These are phyloP conservation scores for Camellia granthamiana DNA, from an alignment of 148 eudicot species.

Conservation along the genomic window DNA sequence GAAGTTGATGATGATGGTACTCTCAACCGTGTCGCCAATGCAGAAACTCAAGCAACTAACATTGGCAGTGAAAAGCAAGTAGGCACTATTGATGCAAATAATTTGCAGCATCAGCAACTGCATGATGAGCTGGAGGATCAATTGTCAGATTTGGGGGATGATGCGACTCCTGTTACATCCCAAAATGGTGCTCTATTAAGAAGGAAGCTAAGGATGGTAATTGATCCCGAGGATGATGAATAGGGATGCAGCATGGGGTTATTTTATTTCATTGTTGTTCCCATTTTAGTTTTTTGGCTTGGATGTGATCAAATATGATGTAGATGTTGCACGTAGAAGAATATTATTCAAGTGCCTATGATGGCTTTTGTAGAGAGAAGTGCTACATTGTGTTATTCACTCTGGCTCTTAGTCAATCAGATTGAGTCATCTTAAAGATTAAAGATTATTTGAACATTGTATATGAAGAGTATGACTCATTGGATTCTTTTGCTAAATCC, in stretches of 20 bases:
- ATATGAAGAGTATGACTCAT: no score
- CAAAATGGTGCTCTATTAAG: slow-evolving; percentile 38
- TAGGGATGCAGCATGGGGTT: slow-evolving; percentile 1
- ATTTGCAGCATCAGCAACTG: slow-evolving; percentile 23
- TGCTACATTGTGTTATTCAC: neutral
- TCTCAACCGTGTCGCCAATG: slow-evolving; percentile 12
- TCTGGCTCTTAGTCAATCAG: neutral
- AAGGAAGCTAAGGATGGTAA: slow-evolving; percentile 62
- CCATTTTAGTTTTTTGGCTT: neutral
- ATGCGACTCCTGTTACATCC: slow-evolving; percentile 30
- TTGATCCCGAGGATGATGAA: slow-evolving; percentile 78
- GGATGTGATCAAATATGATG: neutral
- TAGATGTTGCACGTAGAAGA: slow-evolving; percentile 1
- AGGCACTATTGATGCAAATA: slow-evolving; percentile 19
- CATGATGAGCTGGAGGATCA: slow-evolving; percentile 41
- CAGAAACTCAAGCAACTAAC: slow-evolving; percentile 22
- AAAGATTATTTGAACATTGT: neutral
- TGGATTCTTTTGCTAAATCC: no score
- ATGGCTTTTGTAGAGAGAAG: neutral
- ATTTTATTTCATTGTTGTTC: no score
- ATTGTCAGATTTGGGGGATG: slow-evolving; percentile 53
- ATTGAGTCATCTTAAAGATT: neutral
- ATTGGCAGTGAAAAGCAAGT: slow-evolving; percentile 11
- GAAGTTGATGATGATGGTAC: slow-evolving; percentile 22
- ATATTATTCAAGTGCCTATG: neutral